phyloP scores from a whole-genome alignment of 2,329 filamentous ascomycete genomes.

The Sphaerulina musiva region DNA sequence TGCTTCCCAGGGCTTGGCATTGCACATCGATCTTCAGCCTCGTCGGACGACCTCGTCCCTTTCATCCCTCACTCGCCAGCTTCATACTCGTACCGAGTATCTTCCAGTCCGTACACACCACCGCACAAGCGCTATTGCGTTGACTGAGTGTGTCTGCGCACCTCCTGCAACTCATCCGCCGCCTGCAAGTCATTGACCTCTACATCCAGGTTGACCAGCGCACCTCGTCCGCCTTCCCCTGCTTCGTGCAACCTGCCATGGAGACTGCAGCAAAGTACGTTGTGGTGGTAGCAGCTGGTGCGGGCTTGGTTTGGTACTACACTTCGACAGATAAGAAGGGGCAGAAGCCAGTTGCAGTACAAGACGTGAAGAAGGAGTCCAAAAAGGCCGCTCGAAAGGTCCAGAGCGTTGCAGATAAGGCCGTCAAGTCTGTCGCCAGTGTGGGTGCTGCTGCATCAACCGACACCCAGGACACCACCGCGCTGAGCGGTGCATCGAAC shows the following conservation, averaged over 20 bases:
- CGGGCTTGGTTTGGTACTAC: slow-evolving; percentile 11
- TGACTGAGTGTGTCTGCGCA: neutral
- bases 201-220: neutral
- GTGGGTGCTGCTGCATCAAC: neutral
- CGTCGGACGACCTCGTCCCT: neutral
- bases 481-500: slow-evolving; percentile 20
- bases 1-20: neutral
- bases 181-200: neutral
- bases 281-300: slow-evolving; percentile 3
- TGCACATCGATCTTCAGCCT: neutral
- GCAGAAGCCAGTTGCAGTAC: slow-evolving; percentile 1
- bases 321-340: slow-evolving; percentile 13
- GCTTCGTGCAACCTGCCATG: neutral
- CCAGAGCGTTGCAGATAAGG: slow-evolving; percentile 9
- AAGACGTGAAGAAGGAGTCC: slow-evolving; percentile 6
- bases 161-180: neutral
- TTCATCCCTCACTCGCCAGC: neutral
- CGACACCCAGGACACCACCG: neutral
- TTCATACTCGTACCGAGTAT: neutral
- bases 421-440: neutral
- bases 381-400: slow-evolving; percentile 13
- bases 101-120: neutral
- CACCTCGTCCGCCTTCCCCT: neutral
- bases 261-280: slow-evolving; percentile 8
- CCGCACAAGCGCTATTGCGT: neutral